Base-by-base conservation (phyloP, 352 stramenopile genomes). In the Pythium brachiatum region DNA sequence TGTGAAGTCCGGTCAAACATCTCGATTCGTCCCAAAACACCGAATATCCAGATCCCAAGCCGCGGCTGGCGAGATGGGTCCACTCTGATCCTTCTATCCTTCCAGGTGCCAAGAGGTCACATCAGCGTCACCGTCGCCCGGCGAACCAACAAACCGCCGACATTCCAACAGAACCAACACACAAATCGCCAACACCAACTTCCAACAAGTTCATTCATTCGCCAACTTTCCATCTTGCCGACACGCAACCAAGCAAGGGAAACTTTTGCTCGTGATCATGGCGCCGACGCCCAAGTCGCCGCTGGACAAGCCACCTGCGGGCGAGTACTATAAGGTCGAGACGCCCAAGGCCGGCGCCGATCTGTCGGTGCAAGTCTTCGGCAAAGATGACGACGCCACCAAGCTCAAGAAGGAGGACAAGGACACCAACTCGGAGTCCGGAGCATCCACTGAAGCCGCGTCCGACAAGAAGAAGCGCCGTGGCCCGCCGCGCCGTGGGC, bases 271-370 rank as follows among this genome's bases (percentile, higher is more conserved):
- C 3, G 18, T 48, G 41, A 48, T 26, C 3, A 64, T 64, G 57
- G 57, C 57, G 57, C 57, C 57, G 36, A 57, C 48, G 48, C 57
- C 57, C 3, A 31, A 58, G 11, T 48, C 41, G n/a, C 41, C 41
- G 36, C 52, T 59, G 52, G 52, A 61, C 41, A 57, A 38, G 23
- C 13, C 41, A 41, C 60, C 53, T 43, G 26, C 18, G 41, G 41
- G 50, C 51, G 51, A 66, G 29, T 66, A 61, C 60, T 47, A 56
- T 41, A 50, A 52, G 51, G 60, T 66, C 52, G 43, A 66, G 52
- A 66, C 60, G 39, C 60, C 60, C 29, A 56, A 52, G 43, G 60
- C 26, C 60, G 32, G 57, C 39, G 51, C 46, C 23, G 46, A 48
- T n/a, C 41, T 43, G 15, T n/a, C 39, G 18, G 32, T 66, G 15